Base-by-base conservation (phyloP, 192 early-diverging fungal species). In the Helicostylum pulchrum region DNA sequence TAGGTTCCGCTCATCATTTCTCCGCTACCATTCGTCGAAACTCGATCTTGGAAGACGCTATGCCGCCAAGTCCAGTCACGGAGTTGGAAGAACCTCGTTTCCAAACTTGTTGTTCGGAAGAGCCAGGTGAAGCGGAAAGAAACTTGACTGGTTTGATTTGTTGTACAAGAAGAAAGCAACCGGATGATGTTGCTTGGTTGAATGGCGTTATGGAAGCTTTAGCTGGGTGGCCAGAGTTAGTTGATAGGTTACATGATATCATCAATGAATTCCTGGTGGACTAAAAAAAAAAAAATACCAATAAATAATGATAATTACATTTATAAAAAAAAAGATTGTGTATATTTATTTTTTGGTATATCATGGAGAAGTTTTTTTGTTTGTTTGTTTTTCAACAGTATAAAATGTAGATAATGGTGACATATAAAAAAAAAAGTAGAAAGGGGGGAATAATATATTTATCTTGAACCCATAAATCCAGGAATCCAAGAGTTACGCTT, bases 401-500 rank as follows among this genome's bases (percentile, higher is more conserved):
- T 39, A 39, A 39, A 39, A 39, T 39, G 36, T 39, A 39, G 4
- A 39, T 39, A 39, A 39, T 10, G 1, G 36, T 39, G 36, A 39
- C 36, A 39, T 39, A 39, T 9, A 39, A 10, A 39, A 10, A 36
- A 7, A 36, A 10, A 39, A 39, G 36, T 39, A 10, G 9, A 9
- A 9, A 7, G 7, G 34, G 36, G 36, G 36, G 36, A 39, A 39
- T 39, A 39, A 9, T 39, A 9, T 39, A 39, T 39, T 36, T 59
- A 59, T 59, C 57, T 39, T 44, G 57, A 59, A 39, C 57, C 57
- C 59, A 72, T 72, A 43, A 72, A 72, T 14, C 71, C 71, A 50
- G 71, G 61, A 56, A 74, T 74, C 72, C 72, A 74, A 39, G 72
- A 74, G 51, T 53, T 53, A 36, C 71, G 71, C 30, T 67, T 67